Evolutionary conservation across 495 filamentous ascomycete genomes (phyloP).

Genomic region (Xylaria acuta): DNA sequence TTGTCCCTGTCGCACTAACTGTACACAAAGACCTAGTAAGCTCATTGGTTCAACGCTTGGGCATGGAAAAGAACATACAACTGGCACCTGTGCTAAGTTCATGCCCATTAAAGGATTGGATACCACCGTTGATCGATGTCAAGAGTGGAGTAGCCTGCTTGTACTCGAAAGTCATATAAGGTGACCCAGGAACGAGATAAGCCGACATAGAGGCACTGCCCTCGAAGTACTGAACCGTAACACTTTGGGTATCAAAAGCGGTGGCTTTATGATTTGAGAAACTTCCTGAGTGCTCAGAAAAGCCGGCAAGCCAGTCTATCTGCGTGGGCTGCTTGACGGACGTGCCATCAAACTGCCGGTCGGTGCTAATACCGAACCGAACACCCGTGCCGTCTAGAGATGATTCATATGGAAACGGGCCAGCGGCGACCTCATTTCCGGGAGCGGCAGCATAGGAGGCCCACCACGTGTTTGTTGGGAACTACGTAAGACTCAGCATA

Average conservation of each 20-base stretch:
- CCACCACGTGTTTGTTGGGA: conserved; percentile 6
- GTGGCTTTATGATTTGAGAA: background rate
- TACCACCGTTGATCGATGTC: background rate
- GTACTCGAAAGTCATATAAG: background rate
- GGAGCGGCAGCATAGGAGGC: background rate
- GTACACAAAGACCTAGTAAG: background rate
- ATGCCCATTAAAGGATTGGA: background rate
- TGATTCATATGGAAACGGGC: background rate
- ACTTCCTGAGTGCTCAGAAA: background rate
- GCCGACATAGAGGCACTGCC: background rate
- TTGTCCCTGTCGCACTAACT: background rate
- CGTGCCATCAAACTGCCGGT: background rate
- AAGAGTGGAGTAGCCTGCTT: background rate
- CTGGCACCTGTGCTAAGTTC: conserved; percentile 8
- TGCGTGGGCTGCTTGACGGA: background rate
- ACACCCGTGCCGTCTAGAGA: background rate
- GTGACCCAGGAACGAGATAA: background rate
- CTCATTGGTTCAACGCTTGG: background rate
- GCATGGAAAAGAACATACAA: background rate
- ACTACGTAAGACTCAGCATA: conserved; percentile 2
- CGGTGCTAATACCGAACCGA: background rate
- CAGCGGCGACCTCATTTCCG: background rate
- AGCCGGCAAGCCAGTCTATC: background rate
- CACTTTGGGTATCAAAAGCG: background rate
- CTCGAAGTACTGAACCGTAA: background rate